phyloP scores from a whole-genome alignment of 2,329 filamentous ascomycete species.

The Colletotrichum simmondsii region DNA sequence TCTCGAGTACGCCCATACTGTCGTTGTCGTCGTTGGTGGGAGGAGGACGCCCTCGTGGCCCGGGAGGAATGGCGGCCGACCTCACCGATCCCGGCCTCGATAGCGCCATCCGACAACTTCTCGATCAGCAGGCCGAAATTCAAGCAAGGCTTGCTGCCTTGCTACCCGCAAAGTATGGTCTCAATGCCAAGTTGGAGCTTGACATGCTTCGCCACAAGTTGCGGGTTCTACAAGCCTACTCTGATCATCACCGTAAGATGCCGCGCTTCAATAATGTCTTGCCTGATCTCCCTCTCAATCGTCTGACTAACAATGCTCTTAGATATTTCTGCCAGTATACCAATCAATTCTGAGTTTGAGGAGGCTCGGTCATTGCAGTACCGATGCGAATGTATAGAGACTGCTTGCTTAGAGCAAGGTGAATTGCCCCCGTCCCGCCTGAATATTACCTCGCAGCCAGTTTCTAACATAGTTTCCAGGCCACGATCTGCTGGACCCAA shows the following conservation, averaged over 20 bases:
- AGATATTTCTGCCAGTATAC: slow-evolving; percentile 53
- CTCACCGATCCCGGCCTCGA: slow-evolving; percentile 52
- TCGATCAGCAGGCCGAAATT: slow-evolving; percentile 65
- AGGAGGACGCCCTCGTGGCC: slow-evolving; percentile 32
- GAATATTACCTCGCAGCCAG: neutral
- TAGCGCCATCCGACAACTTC: slow-evolving; percentile 55
- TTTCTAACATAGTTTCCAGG: slow-evolving; percentile 44
- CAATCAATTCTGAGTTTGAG: slow-evolving; percentile 64
- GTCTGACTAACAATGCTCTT: neutral
- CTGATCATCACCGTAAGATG: slow-evolving; percentile 60
- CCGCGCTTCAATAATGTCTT: slow-evolving; percentile 25
- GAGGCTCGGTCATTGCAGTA: slow-evolving; percentile 68
- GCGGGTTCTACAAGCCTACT: slow-evolving; percentile 59
- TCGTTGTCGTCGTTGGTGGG: slow-evolving; percentile 26
- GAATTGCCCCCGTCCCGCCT: slow-evolving; percentile 36
- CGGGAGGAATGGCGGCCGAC: slow-evolving; percentile 38
- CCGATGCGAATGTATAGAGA: slow-evolving; percentile 68
- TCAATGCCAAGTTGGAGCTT: slow-evolving; percentile 60
- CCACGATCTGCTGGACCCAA: slow-evolving; percentile 53
- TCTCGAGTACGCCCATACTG: slow-evolving; percentile 13
- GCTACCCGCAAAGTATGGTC: slow-evolving; percentile 58
- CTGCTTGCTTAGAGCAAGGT: slow-evolving; percentile 61
- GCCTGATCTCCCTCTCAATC: slow-evolving; percentile 21
- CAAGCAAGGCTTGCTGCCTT: slow-evolving; percentile 61
- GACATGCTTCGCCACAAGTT: slow-evolving; percentile 67